Evolutionary conservation across 2,329 filamentous ascomycete species (phyloP).

Genomic region (Verticillium nubilum): DNA sequence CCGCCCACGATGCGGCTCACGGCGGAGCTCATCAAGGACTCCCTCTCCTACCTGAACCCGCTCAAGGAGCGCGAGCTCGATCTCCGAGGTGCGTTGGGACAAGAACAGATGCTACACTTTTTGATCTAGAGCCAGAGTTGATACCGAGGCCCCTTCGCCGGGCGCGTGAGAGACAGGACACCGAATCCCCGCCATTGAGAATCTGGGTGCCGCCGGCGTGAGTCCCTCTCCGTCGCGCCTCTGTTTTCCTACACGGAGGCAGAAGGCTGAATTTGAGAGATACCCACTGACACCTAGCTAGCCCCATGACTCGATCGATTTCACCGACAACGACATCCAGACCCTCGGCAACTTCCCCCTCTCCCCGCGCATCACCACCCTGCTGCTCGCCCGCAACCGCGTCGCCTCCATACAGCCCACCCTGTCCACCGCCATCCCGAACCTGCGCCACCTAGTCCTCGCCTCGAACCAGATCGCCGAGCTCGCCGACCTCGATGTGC

Average conservation of each 20-base stretch:
- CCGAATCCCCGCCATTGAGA: conserved; percentile 96
- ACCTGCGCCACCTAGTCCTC: conserved; percentile 75
- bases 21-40: conserved; percentile 86
- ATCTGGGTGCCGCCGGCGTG: conserved; percentile 90
- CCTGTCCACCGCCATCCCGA: conserved; percentile 71
- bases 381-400: conserved; percentile 87
- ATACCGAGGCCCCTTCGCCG: conserved; percentile 53
- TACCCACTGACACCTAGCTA: conserved; percentile 26
- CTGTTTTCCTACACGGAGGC: background rate
- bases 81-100: conserved; percentile 93
- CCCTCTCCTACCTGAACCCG: conserved; percentile 97
- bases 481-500: conserved; percentile 80
- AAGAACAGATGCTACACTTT: conserved; percentile 96
- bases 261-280: background rate
- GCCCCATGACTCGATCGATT: conserved; percentile 95
- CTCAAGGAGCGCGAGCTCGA: conserved; percentile 98
- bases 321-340: conserved; percentile 96
- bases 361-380: conserved; percentile 78
- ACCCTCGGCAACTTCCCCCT: conserved; percentile 88
- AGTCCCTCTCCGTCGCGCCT: conserved; percentile 30
- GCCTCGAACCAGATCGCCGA: conserved; percentile 78
- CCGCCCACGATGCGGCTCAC: conserved; percentile 74
- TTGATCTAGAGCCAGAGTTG: conserved; percentile 64
- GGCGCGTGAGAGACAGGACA: conserved; percentile 67
- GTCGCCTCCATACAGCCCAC: conserved; percentile 74